These are phyloP conservation scores for Psilocybe cubensis DNA, from an alignment of 768 basidiomycete species.

Conservation along the genomic window DNA sequence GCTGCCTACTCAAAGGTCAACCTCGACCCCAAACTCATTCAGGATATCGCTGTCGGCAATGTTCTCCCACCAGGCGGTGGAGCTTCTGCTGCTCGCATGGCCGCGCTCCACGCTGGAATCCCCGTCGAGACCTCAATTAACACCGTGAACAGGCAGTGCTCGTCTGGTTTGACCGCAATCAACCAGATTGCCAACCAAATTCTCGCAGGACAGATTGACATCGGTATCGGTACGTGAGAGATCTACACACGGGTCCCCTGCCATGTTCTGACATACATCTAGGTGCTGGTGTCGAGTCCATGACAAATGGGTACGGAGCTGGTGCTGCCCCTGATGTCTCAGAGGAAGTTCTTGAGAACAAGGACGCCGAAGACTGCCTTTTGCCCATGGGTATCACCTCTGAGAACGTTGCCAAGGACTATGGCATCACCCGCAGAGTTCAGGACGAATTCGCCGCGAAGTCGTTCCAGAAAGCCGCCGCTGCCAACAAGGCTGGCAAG, in stretches of 20 bases:
- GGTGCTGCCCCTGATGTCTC: conserved; percentile 61
- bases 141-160: conserved; percentile 92
- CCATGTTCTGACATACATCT: neutral
- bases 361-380: conserved; percentile 80
- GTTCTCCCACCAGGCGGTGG: conserved; percentile 89
- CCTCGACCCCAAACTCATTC: conserved; percentile 82
- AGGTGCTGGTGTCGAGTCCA: conserved; percentile 90
- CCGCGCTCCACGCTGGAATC: conserved; percentile 84
- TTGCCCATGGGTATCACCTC: conserved; percentile 93
- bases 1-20: conserved; percentile 69
- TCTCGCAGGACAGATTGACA: conserved; percentile 76
- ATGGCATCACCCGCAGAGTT: conserved; percentile 67
- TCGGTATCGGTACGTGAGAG: conserved; percentile 75
- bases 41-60: conserved; percentile 86
- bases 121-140: conserved; percentile 74
- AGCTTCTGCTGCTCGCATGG: conserved; percentile 83
- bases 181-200: conserved; percentile 86
- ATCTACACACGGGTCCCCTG: neutral
- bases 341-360: conserved; percentile 63
- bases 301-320: conserved; percentile 79
- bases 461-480: conserved; percentile 85
- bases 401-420: conserved; percentile 89
- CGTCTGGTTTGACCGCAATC: conserved; percentile 82
- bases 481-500: conserved; percentile 78
- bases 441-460: conserved; percentile 87